Evolutionary conservation across 345 rosid species (phyloP).

Genomic region (Camelina laxa): DNA sequence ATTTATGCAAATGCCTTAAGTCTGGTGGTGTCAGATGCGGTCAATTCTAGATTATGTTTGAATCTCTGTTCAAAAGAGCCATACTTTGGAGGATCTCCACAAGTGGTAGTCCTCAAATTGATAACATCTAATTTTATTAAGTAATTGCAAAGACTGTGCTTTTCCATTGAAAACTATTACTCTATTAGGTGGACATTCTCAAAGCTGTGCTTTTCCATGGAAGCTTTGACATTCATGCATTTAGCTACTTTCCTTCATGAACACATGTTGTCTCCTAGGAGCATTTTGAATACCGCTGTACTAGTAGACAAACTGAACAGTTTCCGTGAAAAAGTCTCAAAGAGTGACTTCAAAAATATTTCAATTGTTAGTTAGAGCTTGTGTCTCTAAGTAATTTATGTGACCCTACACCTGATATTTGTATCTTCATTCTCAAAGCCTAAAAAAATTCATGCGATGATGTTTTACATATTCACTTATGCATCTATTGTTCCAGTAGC

Average conservation of each 20-base stretch:
- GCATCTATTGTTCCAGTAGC: not conserved
- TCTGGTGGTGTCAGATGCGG: not conserved
- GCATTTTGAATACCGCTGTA: not conserved
- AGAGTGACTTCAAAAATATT: not conserved
- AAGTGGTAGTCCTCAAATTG: not conserved
- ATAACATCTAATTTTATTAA: not conserved
- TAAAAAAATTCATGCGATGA: not conserved
- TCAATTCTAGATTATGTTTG: not conserved
- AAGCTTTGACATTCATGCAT: not conserved
- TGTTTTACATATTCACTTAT: not conserved
- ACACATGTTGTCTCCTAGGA: not conserved
- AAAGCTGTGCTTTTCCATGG: not conserved
- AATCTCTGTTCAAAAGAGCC: not conserved
- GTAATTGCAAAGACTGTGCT: not conserved
- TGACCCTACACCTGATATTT: not conserved
- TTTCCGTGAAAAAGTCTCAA: not conserved
- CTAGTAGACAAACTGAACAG: not conserved
- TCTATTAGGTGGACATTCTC: too few species aligned
- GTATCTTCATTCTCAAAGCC: not conserved
- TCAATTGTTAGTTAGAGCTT: not conserved
- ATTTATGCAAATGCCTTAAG: not conserved
- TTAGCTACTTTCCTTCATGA: not conserved
- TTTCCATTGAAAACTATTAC: not conserved
- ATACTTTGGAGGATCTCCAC: not conserved
- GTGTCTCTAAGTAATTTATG: not conserved